Percentiles rank a stretch among this genome's conserved stretches.
phyloP scores from a whole-genome alignment of 2,329 filamentous ascomycete genomes.

The Beauveria scarabaeidicola region DNA sequence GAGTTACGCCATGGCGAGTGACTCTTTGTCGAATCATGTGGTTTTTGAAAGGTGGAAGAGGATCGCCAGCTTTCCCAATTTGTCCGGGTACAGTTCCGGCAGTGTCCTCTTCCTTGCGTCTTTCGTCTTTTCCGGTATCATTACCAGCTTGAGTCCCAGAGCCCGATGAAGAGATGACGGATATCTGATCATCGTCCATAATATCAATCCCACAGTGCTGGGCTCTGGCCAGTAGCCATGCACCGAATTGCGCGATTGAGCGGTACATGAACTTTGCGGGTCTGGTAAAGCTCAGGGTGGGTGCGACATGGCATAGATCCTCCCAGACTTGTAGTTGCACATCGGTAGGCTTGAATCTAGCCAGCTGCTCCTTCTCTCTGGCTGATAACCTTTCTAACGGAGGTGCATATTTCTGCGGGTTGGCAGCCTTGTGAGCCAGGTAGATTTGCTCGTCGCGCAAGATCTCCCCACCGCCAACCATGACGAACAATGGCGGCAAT shows the following conservation, averaged over 20 bases:
- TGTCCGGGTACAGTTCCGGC: slow-evolving; percentile 18
- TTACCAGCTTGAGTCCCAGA: slow-evolving; percentile 24
- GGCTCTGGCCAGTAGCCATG: slow-evolving; percentile 79
- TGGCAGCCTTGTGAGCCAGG: slow-evolving; percentile 85
- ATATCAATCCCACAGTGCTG: slow-evolving; percentile 77
- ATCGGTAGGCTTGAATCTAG: slow-evolving; percentile 71
- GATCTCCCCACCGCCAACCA: slow-evolving; percentile 81
- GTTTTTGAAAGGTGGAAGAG: slow-evolving; percentile 67
- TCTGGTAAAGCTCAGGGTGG: slow-evolving; percentile 90
- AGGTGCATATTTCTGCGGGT: slow-evolving; percentile 69
- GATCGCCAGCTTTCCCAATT: slow-evolving; percentile 83
- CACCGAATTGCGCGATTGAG: slow-evolving; percentile 84
- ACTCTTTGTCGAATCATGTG: slow-evolving; percentile 92
- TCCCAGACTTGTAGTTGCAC: slow-evolving; percentile 97
- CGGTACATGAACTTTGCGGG: slow-evolving; percentile 96
- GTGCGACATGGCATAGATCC: slow-evolving; percentile 83
- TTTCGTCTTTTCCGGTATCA: slow-evolving; percentile 16
- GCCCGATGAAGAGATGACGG: slow-evolving; percentile 57
- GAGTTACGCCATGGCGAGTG: slow-evolving; percentile 66
- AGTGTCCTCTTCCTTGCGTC: slow-evolving; percentile 12
- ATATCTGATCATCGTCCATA: slow-evolving; percentile 67
- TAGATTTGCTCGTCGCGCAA: slow-evolving; percentile 93
- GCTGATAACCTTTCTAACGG: slow-evolving; percentile 54
- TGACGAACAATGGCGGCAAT: slow-evolving; percentile 76
- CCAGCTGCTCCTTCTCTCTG: slow-evolving; percentile 49